phyloP scores from a whole-genome alignment of 2,329 filamentous ascomycete species.

The Hortaea werneckii region DNA sequence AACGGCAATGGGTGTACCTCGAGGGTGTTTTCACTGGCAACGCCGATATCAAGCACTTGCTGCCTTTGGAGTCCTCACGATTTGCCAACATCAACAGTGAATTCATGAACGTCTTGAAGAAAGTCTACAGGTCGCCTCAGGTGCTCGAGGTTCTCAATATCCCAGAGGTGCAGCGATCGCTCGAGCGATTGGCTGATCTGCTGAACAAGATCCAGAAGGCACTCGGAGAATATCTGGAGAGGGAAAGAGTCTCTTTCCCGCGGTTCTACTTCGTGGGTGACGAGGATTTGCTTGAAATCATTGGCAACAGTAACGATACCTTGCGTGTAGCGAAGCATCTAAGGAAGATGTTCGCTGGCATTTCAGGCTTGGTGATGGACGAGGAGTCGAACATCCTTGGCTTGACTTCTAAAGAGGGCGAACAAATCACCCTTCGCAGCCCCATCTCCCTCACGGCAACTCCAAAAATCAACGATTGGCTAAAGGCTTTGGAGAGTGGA shows the following conservation, averaged over 20 bases:
- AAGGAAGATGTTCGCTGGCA: slow-evolving; percentile 99
- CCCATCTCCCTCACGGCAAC: slow-evolving; percentile 88
- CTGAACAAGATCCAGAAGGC: slow-evolving; percentile 99
- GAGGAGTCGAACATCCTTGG: slow-evolving; percentile 83
- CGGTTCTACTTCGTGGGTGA: slow-evolving; percentile 99
- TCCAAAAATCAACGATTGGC: slow-evolving; percentile 96
- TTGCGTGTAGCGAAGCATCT: slow-evolving; percentile 95
- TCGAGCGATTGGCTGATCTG: slow-evolving; percentile 91
- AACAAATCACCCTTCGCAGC: slow-evolving; percentile 76
- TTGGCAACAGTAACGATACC: slow-evolving; percentile 97
- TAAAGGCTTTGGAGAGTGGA: slow-evolving; percentile 79
- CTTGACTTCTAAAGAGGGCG: slow-evolving; percentile 91
- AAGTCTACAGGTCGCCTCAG: slow-evolving; percentile 91
- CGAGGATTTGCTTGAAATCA: slow-evolving; percentile 96
- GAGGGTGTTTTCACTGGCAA: slow-evolving; percentile 99
- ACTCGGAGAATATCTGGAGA: slow-evolving; percentile 94
- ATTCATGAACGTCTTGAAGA: slow-evolving; percentile 99
- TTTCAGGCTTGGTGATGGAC: slow-evolving; percentile 82
- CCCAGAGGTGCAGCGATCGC: slow-evolving; percentile 85
- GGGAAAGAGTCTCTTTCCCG: slow-evolving; percentile 93
- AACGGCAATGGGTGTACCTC: slow-evolving; percentile 98
- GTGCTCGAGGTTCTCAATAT: slow-evolving; percentile 95
- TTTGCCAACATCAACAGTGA: slow-evolving; percentile 99
- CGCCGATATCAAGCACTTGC: slow-evolving; percentile 93
- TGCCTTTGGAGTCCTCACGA: slow-evolving; percentile 89